Evolutionary conservation across 2,329 filamentous ascomycete species (phyloP), one percentile per base, ranked within the genome.

Genomic region (Monosporascus ibericus): DNA sequence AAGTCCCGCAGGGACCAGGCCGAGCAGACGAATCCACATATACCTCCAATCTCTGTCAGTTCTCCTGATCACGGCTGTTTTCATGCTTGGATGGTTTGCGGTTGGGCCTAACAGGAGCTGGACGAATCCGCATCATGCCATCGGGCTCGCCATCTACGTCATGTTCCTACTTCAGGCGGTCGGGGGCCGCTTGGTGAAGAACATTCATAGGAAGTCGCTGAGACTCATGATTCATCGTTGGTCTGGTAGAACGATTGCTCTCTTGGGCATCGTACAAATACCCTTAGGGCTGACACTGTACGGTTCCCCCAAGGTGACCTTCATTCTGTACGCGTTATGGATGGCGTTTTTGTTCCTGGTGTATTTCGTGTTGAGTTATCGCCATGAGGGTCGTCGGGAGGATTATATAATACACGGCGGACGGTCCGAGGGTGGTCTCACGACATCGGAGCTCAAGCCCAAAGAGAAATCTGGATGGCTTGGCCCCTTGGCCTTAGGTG

Each of bases 211-310:
- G 34, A 76, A 74, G 48, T 78, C 77, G 18, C 63, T 80, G 15
- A 72, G 80, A 20, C 69, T 77, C 38, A 77, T 88, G 78, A 70
- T 97, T 42, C 94, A 99, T 72, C 88, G 92, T 66, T 96, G 94
- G 90, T 72, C 88, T 18, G 94, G 94, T 18, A 79, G 92, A 52
- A 74, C 81, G 1, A 83, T 92, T 61, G 87, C 88, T 3, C 71
- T 97, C 18, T 75, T 99, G 4, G 94, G 90, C 0, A 85, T 97
- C 58, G 80, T 86, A 3, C 94, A 99, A 67, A 83, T 99, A 11
- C 88, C 94, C 0, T 77, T 99, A 1, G 94, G 94, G 0, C 76
- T 99, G 47, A 92, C 92, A 0, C 77, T 99, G 1, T 99, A 96
- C 64, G 94, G 94, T 6, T 96, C 92, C 30, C 92, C 94, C 5